A percentile compares a stretch with the other conserved stretches of the same genome.
These are phyloP conservation scores for Urostyla sp. DNA, from an alignment of 73 alveolate genomes.

Conservation along the genomic window DNA sequence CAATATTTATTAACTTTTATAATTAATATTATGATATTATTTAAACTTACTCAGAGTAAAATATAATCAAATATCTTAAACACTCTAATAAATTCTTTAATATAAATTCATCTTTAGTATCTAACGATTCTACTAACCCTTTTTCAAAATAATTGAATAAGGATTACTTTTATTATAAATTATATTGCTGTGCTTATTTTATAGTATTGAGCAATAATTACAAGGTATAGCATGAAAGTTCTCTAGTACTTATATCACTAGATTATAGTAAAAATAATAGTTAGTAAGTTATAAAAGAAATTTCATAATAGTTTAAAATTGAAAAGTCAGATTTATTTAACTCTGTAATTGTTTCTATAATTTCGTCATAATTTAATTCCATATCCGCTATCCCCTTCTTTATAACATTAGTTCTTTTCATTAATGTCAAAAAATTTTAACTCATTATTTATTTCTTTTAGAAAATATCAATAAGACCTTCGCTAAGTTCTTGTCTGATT, in stretches of 20 bases:
- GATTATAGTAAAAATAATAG: slow-evolving; percentile 10
- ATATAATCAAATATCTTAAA: background rate
- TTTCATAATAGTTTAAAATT: background rate
- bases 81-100: slow-evolving; percentile 7
- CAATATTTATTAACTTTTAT: background rate
- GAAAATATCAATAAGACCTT: background rate
- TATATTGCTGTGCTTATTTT: background rate
- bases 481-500: slow-evolving; percentile 21
- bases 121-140: background rate
- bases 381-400: slow-evolving; percentile 50
- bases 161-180: background rate
- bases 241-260: slow-evolving; percentile 33
- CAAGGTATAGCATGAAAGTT: slow-evolving; percentile 5
- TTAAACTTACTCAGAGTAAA: background rate
- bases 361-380: slow-evolving; percentile 40
- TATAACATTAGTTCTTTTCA: background rate
- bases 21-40: background rate
- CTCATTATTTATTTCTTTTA: background rate
- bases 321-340: background rate
- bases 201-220: background rate
- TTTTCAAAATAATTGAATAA: background rate
- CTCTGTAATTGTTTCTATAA: slow-evolving; percentile 11
- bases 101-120: slow-evolving; percentile 15
- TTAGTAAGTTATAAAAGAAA: slow-evolving; percentile 14
- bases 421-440: background rate